Evolutionary conservation across 371 early-diverging fungal genomes (phyloP).

Genomic region (Lichtheimia ramosa): DNA sequence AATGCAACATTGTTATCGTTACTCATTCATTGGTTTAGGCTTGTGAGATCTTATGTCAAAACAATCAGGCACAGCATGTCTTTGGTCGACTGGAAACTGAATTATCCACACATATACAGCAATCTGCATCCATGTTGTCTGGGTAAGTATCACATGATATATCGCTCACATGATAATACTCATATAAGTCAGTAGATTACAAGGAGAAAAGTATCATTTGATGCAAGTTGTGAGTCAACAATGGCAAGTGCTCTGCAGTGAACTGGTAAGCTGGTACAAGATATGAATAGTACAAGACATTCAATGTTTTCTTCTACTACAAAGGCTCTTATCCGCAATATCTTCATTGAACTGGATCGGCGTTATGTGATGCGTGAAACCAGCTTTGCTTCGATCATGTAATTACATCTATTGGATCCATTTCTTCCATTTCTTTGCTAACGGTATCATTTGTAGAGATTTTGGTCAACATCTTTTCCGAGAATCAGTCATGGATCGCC

Average conservation of each 20-base stretch:
- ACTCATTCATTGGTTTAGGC: conserved; percentile 27
- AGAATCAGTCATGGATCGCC: conserved; percentile 51
- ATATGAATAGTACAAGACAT: neutral
- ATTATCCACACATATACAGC: conserved; percentile 45
- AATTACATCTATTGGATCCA: neutral
- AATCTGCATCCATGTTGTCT: conserved; percentile 17
- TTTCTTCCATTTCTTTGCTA: no score
- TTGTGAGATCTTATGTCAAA: conserved; percentile 80
- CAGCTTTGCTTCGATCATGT: conserved; percentile 70
- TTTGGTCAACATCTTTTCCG: conserved; percentile 76
- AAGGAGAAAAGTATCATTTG: conserved; percentile 33
- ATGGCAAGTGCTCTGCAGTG: conserved; percentile 65
- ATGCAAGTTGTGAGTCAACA: conserved; percentile 49
- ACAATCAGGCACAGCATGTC: conserved; percentile 64
- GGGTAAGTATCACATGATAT: conserved; percentile 5
- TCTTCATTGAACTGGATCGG: conserved; percentile 92
- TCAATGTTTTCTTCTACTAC: conserved; percentile 1
- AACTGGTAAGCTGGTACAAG: conserved; percentile 48
- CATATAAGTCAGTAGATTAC: no score
- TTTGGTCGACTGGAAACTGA: conserved; percentile 65
- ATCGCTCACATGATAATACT: neutral
- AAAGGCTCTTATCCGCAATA: conserved; percentile 71
- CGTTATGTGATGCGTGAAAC: conserved; percentile 80
- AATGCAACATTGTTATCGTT: neutral
- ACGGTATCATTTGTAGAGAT: conserved; percentile 35